A percentile compares a stretch with the other conserved stretches of the same genome.
phyloP scores from a whole-genome alignment of 139 green algal genomes.

The Pycnococcus provasolii region DNA sequence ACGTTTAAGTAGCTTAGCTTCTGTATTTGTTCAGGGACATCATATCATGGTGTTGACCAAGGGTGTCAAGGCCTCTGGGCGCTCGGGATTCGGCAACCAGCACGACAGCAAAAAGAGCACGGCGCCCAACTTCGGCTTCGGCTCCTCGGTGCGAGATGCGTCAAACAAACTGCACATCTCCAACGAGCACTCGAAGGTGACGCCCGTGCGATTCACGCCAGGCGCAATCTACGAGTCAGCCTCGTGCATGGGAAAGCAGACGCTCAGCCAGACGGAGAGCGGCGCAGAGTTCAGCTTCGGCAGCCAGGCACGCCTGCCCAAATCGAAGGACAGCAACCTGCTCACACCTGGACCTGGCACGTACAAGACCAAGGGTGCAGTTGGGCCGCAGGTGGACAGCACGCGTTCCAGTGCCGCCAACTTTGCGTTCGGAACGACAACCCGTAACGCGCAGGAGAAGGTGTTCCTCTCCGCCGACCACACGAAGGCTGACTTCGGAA shows the following conservation, averaged over 20 bases:
- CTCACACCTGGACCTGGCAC: background rate
- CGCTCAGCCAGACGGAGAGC: background rate
- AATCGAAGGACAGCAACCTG: background rate
- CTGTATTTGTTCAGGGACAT: too few relatives aligned
- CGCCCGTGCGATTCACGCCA: background rate
- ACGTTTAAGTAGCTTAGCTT: too few relatives aligned
- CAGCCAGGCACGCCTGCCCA: background rate
- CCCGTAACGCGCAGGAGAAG: slow-evolving; percentile 8
- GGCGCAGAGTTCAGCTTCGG: background rate
- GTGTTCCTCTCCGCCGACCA: slow-evolving; percentile 13
- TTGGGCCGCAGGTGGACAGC: background rate
- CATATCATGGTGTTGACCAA: too few relatives aligned
- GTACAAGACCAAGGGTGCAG: background rate
- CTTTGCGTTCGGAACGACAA: slow-evolving; percentile 9
- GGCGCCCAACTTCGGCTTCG: background rate
- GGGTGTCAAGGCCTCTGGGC: background rate
- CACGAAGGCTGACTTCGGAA: slow-evolving; percentile 17
- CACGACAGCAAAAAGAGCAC: background rate
- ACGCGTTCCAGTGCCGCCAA: background rate
- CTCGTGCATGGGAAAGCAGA: background rate
- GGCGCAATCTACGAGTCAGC: background rate
- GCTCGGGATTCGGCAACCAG: background rate
- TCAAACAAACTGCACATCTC: background rate
- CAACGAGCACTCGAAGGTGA: background rate
- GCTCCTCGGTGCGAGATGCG: background rate